Percentiles rank a stretch among this genome's conserved stretches.
Conservation (phyloP, 768 basidiomycete species). For the Pisolithus marmoratus region DNA sequence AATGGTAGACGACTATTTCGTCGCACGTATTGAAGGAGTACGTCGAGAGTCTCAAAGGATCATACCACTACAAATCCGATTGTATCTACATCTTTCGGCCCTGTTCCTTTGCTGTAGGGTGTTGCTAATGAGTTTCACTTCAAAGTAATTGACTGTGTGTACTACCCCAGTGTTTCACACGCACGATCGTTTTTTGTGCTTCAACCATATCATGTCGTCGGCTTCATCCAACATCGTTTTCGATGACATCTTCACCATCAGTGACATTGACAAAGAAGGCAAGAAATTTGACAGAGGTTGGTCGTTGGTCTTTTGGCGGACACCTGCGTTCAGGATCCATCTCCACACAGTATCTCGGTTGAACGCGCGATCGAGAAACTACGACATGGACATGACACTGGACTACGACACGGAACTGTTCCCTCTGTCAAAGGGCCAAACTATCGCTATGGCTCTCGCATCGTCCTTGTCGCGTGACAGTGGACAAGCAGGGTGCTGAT, state of each 20-base stretch:
- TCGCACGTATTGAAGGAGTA: no score
- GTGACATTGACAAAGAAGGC: constrained; percentile 82
- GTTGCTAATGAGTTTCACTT: no score
- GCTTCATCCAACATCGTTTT: constrained; percentile 76
- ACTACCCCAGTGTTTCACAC: no score
- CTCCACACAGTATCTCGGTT: constrained; percentile 78
- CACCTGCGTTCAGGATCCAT: constrained; percentile 4
- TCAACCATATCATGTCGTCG: constrained; percentile 39
- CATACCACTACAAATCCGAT: no score
- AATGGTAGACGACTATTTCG: no score
- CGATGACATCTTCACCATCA: constrained; percentile 88
- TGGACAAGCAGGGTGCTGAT: constrained; percentile 45
- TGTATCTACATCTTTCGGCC: no score
- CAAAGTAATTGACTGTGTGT: no score
- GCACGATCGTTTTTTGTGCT: no score
- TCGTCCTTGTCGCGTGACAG: constrained; percentile 62
- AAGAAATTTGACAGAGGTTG: constrained; percentile 97
- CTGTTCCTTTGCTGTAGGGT: no score
- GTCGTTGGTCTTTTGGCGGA: not conserved
- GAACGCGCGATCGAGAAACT: constrained; percentile 83
- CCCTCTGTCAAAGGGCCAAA: constrained; percentile 60
- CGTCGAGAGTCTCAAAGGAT: no score
- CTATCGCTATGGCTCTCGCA: constrained; percentile 81
- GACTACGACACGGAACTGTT: constrained; percentile 95
- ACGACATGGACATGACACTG: constrained; percentile 87